Base-by-base conservation (phyloP, 2,329 filamentous ascomycete species). In the Fusarium burgessii region DNA sequence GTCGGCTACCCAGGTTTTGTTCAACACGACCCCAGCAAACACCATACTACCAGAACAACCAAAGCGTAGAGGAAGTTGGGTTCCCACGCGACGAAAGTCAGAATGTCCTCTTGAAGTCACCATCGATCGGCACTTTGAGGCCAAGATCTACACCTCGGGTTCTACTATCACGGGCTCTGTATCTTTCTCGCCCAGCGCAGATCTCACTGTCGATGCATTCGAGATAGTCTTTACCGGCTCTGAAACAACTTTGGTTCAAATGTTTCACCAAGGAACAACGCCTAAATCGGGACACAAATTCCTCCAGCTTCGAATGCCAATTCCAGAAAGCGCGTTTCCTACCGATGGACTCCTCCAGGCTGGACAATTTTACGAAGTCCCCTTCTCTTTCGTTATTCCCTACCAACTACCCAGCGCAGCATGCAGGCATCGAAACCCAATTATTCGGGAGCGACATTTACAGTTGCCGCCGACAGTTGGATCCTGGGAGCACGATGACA, bases 371-470 rank as follows among this genome's bases (percentile, higher is more conserved):
- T 74, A 68, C 5, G 56, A 45, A 1, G 46, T 74, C 0, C 71
- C 73, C 1, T 75, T 75, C 15, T 60, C 68, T 3, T 75, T 75
- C n/a, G 55, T 75, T 0, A 66, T 75, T 14, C 73, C 71, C 0
- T 67, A 65, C 9, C 71, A 71, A 4, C 46, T 75, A 6, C 68
- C 73, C 1, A 68, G 68, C 3, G 70, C 62, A 0, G 51, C 73
- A 1, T 75, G 73, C 14, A 64, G 11, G 10, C 64, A 74, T 7
- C 61, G 58, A 14, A 61, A 59, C 3, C n/a, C 66, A 0, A 47
- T 56, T 1, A 52, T 71, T 1, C 42, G 58, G 4, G 66, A 72
- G n/a, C 47, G 62, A 4, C 73, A 75, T 25, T 42, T 72, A 13
- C 66, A 63, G 4, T 27, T 67, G 8, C 73, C 73, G 1, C 73